Evolutionary conservation across 2,329 filamentous ascomycete genomes (phyloP), one percentile per base, ranked within the genome.

Genomic region (Polytolypa hystricis): DNA sequence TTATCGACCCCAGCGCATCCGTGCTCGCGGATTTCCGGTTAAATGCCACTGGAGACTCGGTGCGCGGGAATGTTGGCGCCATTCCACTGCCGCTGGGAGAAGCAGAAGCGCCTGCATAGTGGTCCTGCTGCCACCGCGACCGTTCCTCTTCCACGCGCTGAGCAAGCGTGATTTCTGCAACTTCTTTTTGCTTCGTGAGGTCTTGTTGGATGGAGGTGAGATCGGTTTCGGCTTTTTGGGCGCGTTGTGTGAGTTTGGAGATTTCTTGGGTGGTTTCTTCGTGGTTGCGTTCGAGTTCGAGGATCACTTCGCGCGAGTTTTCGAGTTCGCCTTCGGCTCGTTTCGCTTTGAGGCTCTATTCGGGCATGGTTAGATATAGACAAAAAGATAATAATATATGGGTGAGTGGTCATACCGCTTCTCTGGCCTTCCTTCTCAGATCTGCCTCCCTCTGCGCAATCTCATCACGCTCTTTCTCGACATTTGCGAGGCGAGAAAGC

Each of bases 381-480:
- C 11, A 30, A 18, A 7, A 15, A 18, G 8, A 17, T 17, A 6
- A 27, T 17, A n/a, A 25, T 26, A 7, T 11, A 4, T 5, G 12
- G 10, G 16, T 3, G 11, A n/a, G 25, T 7, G 12, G 28, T 64
- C 77, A 62, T 70, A 86, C 82, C 51, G 81, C 70, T 60, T 98
- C 91, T 43, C 91, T 75, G 37, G 86, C 82, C 62, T 93, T 96
- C 56, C 81, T 84, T 47, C 91, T 73, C 61, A 93, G 75, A 26
- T 96, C 91, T 4, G 76, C 80, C 61, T 98, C 91, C 40, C 84
- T 78, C 47, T 79, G 79, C 33, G 77, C 70, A 6, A 84, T 75
- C 51, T 98, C 91, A 52, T 96, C 87, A 38, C 84, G 77, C 57
- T 98, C 93, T 54, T 82, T 91, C 57, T 98, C 91, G 7, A 96